Evolutionary conservation across 768 basidiomycete genomes (phyloP).

Genomic region (Termitomyces sp.): DNA sequence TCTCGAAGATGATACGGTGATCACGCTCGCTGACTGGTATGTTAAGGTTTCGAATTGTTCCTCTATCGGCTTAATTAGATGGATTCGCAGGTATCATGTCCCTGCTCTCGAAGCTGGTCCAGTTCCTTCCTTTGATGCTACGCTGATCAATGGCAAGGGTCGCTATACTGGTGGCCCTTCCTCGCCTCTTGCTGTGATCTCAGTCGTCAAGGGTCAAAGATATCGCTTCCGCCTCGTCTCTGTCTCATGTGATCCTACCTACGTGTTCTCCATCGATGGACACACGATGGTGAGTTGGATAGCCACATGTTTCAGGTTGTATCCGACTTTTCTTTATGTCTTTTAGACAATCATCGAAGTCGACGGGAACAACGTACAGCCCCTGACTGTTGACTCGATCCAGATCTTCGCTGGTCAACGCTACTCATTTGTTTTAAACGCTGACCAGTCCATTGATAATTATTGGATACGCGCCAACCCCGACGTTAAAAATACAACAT

Average conservation of each 20-base stretch:
- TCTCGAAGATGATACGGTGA: slow-evolving; percentile 33
- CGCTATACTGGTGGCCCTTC: slow-evolving; percentile 40
- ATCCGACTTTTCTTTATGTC: not conserved
- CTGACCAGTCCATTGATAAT: slow-evolving; percentile 34
- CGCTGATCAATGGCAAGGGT: slow-evolving; percentile 51
- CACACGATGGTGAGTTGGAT: slow-evolving; percentile 20
- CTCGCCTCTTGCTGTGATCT: slow-evolving; percentile 38
- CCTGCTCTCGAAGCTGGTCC: slow-evolving; percentile 18
- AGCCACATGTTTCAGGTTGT: not conserved
- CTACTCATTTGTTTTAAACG: slow-evolving; percentile 32
- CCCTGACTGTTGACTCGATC: slow-evolving; percentile 34
- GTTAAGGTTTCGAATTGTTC: not conserved
- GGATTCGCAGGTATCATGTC: slow-evolving; percentile 30
- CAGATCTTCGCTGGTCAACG: slow-evolving; percentile 38
- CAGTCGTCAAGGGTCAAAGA: slow-evolving; percentile 34
- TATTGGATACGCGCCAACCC: slow-evolving; percentile 38
- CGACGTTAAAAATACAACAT: slow-evolving; percentile 15
- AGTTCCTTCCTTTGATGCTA: slow-evolving; percentile 29
- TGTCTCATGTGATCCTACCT: slow-evolving; percentile 47
- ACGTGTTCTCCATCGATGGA: slow-evolving; percentile 39
- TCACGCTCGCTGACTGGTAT: slow-evolving; percentile 51
- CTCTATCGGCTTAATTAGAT: not conserved
- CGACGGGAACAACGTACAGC: slow-evolving; percentile 30
- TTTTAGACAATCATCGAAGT: slow-evolving; percentile 36
- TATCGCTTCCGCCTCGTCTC: slow-evolving; percentile 55